Base-by-base conservation (phyloP, 1,284 basidiomycete genomes). In the Pseudomicrostroma phylloplanum region DNA sequence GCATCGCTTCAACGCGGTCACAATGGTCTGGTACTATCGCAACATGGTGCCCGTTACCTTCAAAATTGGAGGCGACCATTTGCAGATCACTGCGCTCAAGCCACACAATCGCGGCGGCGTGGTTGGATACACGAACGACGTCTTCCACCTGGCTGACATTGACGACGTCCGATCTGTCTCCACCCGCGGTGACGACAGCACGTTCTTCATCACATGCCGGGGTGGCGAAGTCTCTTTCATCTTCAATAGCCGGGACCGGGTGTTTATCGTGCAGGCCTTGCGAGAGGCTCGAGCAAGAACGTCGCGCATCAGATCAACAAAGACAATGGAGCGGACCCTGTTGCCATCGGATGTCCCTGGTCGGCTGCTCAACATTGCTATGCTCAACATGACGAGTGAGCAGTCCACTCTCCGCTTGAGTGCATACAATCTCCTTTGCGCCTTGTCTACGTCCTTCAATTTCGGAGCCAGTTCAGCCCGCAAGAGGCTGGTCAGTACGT, bases 21-120 rank as follows among this genome's bases (percentile, higher is more conserved):
- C 74, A 6, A 65, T 75, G 68, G 72, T 76, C 4, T 73, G 73
- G 72, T 74, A 76, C 61, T 76, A 76, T 58, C 71, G 73, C 55
- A 56, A 58, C 19, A 56, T 76, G 56, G 70, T 69, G 12, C 74
- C 74, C 0, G 74, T 76, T 58, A 63, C 68, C 0, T 75, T 76
- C 62, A 57, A 64, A 53, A 69, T 74, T 9, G 70, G 71, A 15
- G 67, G 67, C 55, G 71, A 74, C 23, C 66, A 74, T 49, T 64
- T 76, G 58, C 74, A 76, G 60, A 75, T 76, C 61, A 68, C 67
- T 2, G 61, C 68, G 19, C 67, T 76, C 63, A 76, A 74, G 62
- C 30, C 30, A 36, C 9, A 4, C 30, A 9, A 36, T 3, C 30
- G 30, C 4, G 17, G 43, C 30, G 64, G 66, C 13, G 43, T 54